Conservation (phyloP, 2,329 filamentous ascomycete species). For the Cordyceps fumosorosea region DNA sequence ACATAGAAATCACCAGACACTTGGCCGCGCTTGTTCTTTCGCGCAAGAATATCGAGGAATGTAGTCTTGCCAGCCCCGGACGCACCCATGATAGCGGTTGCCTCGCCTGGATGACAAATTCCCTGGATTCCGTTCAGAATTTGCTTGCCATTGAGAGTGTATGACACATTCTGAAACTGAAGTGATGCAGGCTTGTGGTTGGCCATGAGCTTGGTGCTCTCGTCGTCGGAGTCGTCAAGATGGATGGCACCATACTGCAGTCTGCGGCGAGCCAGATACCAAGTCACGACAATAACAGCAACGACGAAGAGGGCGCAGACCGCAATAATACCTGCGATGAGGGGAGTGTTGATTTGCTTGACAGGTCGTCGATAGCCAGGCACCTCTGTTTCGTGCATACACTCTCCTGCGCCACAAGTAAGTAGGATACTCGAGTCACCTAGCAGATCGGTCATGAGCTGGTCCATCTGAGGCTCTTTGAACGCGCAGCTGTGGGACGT, state of each 20-base stretch:
- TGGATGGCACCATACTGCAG: slow-evolving; percentile 66
- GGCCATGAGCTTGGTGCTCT: slow-evolving; percentile 76
- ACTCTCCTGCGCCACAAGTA: slow-evolving; percentile 80
- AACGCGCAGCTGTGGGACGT: slow-evolving; percentile 67
- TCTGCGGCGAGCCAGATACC: slow-evolving; percentile 78
- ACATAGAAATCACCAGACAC: slow-evolving; percentile 79
- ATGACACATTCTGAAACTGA: slow-evolving; percentile 82
- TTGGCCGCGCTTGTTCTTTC: slow-evolving; percentile 89
- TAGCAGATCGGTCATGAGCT: slow-evolving; percentile 80
- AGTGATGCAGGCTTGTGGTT: slow-evolving; percentile 88
- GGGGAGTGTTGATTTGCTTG: slow-evolving; percentile 40
- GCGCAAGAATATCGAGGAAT: slow-evolving; percentile 89
- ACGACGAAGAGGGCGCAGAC: slow-evolving; percentile 80
- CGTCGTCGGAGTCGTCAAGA: slow-evolving; percentile 85
- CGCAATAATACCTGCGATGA: slow-evolving; percentile 91
- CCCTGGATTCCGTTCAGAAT: slow-evolving; percentile 78
- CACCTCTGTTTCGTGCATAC: slow-evolving; percentile 85
- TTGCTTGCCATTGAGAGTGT: slow-evolving; percentile 78
- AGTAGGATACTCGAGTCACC: slow-evolving; percentile 86
- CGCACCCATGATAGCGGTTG: slow-evolving; percentile 96
- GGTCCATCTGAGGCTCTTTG: slow-evolving; percentile 86
- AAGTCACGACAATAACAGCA: slow-evolving; percentile 73
- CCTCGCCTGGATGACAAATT: slow-evolving; percentile 87
- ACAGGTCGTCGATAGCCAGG: slow-evolving; percentile 69
- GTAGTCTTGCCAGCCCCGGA: slow-evolving; percentile 97